Percentiles rank a stretch among this genome's conserved stretches.
phyloP scores from a whole-genome alignment of 1,284 basidiomycete genomes.

The Apiotrichum siamense region DNA sequence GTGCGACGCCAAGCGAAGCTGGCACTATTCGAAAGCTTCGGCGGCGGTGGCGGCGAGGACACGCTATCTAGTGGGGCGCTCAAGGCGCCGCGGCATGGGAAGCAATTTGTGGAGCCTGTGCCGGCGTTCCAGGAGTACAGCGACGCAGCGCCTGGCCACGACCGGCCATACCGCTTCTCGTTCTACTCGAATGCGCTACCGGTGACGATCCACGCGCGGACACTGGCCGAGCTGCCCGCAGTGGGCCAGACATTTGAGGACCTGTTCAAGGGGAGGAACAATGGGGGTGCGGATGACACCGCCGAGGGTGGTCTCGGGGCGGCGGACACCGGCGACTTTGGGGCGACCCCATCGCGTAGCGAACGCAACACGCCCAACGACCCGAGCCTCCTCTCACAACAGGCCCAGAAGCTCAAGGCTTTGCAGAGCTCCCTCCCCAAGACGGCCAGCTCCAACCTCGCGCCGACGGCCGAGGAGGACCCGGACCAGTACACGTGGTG shows the following conservation, averaged over 20 bases:
- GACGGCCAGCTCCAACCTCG: neutral
- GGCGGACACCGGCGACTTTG: neutral
- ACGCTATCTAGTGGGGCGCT: conserved; percentile 26
- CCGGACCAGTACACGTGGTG: conserved; percentile 87
- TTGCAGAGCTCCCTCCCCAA: conserved; percentile 3
- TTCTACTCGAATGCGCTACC: conserved; percentile 94
- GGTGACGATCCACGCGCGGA: conserved; percentile 90
- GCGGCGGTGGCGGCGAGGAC: conserved; percentile 28
- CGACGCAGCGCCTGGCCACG: conserved; percentile 57
- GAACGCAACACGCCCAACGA: conserved; percentile 17
- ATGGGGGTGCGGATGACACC: neutral
- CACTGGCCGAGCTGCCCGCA: conserved; percentile 84
- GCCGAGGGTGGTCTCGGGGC: neutral
- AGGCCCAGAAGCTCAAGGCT: conserved; percentile 1
- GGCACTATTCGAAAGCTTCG: conserved; percentile 76
- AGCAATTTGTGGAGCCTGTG: conserved; percentile 7
- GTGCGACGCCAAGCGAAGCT: conserved; percentile 68
- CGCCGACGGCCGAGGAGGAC: conserved; percentile 20
- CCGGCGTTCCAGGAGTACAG: conserved; percentile 31
- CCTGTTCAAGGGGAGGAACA: conserved; percentile 57
- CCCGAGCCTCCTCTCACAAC: conserved; percentile 7
- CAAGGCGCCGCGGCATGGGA: conserved; percentile 37
- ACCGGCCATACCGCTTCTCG: conserved; percentile 92
- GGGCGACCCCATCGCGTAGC: neutral
- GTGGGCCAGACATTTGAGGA: conserved; percentile 92